Percentiles rank a stretch among this genome's conserved stretches.
These are phyloP conservation scores for Athelia sp. DNA, from an alignment of 1,284 basidiomycete species.

Conservation along the genomic window DNA sequence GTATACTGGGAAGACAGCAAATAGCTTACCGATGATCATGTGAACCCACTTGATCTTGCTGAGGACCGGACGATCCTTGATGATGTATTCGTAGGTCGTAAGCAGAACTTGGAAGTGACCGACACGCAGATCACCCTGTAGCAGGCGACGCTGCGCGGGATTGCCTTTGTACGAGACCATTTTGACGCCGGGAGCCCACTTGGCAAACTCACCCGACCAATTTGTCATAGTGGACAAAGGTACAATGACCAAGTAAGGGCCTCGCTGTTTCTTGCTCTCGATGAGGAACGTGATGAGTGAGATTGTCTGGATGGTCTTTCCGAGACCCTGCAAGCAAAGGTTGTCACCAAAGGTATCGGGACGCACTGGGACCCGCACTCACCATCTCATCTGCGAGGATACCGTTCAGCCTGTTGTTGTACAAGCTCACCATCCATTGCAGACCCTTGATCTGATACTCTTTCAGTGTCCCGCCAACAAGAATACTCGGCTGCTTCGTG, in stretches of 20 bases:
- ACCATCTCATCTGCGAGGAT: conserved; percentile 99
- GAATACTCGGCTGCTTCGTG: conserved; percentile 75
- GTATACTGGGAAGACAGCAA: not conserved
- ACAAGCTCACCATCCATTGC: conserved; percentile 99
- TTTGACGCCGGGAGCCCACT: conserved; percentile 91
- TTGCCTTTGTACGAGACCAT: conserved; percentile 94
- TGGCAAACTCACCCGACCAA: conserved; percentile 96
- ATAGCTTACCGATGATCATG: conserved; percentile 85
- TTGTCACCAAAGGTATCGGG: not conserved
- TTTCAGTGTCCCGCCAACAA: conserved; percentile 84
- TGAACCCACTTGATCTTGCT: conserved; percentile 96
- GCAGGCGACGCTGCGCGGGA: conserved; percentile 69
- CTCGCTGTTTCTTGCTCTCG: conserved; percentile 86
- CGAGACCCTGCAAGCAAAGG: conserved; percentile 69
- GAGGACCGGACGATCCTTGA: conserved; percentile 91
- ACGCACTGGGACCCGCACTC: conserved; percentile 15
- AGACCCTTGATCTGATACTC: conserved; percentile 91
- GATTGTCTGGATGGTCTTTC: conserved; percentile 95
- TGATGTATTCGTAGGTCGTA: conserved; percentile 99
- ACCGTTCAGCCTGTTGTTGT: conserved; percentile 97
- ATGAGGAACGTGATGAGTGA: conserved; percentile 96
- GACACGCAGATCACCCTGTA: conserved; percentile 72
- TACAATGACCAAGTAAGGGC: conserved; percentile 97
- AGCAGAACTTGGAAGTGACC: conserved; percentile 93
- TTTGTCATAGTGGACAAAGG: conserved; percentile 98